phyloP scores from a whole-genome alignment of 2,329 filamentous ascomycete species.

The Ascochyta pisi region DNA sequence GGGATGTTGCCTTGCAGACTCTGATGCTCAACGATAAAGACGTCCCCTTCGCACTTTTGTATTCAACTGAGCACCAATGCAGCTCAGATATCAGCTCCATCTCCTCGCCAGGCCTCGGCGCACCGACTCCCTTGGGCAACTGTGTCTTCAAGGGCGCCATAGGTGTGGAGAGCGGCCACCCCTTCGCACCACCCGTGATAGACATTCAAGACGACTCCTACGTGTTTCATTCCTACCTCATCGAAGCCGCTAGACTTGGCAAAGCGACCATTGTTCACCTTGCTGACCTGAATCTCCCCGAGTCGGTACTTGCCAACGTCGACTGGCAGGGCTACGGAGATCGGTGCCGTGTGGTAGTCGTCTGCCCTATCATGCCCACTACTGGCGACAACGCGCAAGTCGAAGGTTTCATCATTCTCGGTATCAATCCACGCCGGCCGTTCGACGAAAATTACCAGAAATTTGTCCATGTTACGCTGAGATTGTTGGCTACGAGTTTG shows the following conservation, averaged over 20 bases:
- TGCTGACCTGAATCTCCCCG: conserved; percentile 37
- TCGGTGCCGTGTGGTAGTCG: conserved; percentile 40
- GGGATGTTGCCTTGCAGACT: conserved; percentile 70
- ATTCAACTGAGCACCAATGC: conserved; percentile 26
- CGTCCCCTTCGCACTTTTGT: conserved; percentile 36
- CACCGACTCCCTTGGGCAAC: conserved; percentile 8
- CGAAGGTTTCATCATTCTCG: conserved; percentile 50
- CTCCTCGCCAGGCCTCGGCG: conserved; percentile 23
- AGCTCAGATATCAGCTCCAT: conserved; percentile 24
- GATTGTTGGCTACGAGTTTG: conserved; percentile 49
- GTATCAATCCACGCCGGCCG: conserved; percentile 48
- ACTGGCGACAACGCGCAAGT: conserved; percentile 38
- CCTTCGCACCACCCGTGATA: conserved; percentile 36
- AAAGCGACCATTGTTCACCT: conserved; percentile 39
- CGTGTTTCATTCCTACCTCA: conserved; percentile 35
- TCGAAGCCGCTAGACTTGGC: conserved; percentile 33
- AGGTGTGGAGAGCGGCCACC: conserved; percentile 29
- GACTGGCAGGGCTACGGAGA: conserved; percentile 47
- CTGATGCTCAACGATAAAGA: conserved; percentile 71
- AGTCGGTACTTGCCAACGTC: conserved; percentile 32
- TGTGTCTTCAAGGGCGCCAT: conserved; percentile 38
- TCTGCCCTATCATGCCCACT: conserved; percentile 48
- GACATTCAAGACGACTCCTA: conserved; percentile 31
- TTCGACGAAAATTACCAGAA: conserved; percentile 50
- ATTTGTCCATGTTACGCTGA: conserved; percentile 46